These are phyloP conservation scores for Helicocarpus griseus DNA, from an alignment of 2,329 filamentous ascomycete genomes.

Conservation along the genomic window DNA sequence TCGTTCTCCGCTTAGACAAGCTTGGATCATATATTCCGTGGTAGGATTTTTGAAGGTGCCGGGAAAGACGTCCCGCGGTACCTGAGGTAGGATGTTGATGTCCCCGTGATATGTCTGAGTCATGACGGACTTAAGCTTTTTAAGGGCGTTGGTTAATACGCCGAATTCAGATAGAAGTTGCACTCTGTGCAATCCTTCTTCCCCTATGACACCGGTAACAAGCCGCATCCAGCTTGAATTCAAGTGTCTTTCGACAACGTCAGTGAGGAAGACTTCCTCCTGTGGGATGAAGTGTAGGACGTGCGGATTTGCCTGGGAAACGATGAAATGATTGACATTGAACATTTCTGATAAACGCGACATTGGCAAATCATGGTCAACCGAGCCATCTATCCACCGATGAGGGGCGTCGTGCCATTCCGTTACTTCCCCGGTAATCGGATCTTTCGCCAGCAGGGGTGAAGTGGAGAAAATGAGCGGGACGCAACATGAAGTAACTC, in stretches of 20 bases:
- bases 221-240: constrained; percentile 52
- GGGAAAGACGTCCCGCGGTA: constrained; percentile 63
- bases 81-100: constrained; percentile 83
- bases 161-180: constrained; percentile 72
- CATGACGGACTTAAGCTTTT: constrained; percentile 69
- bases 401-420: constrained; percentile 82
- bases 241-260: constrained; percentile 22
- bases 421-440: constrained; percentile 62
- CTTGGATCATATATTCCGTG: constrained; percentile 72
- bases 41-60: constrained; percentile 76
- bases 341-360: constrained; percentile 86
- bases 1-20: constrained; percentile 66
- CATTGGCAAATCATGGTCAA: constrained; percentile 91
- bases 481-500: constrained; percentile 85
- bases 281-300: constrained; percentile 75
- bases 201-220: constrained; percentile 63
- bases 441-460: constrained; percentile 74
- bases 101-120: constrained; percentile 90
- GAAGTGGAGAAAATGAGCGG: constrained; percentile 76
- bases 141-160: constrained; percentile 66
- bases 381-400: constrained; percentile 86
- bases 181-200: constrained; percentile 70
- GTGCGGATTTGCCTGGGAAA: constrained; percentile 93
- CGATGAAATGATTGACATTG: constrained; percentile 97
- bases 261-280: constrained; percentile 48